Evolutionary conservation across 805 yeast genomes (phyloP), one percentile per base, ranked within the genome.

Genomic region (Metschnikowia rubicola): DNA sequence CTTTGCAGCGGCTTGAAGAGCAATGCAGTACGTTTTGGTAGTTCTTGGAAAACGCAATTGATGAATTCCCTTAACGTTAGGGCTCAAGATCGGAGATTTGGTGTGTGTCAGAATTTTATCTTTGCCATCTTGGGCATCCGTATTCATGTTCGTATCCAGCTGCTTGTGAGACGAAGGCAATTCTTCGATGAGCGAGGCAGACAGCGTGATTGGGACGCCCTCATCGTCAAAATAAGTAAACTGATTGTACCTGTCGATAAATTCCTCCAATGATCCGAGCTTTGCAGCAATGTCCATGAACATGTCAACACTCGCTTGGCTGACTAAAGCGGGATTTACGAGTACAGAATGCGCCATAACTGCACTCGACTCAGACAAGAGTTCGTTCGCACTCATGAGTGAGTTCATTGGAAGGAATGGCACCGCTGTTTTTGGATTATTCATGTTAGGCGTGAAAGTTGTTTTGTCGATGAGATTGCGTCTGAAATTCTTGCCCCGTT

Each of bases 361-460:
- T 0, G 97, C 97, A 49, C 80, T 75, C 0, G 92, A 80, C 64
- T 92, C 98, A 0, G 84, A 82, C 37, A 86, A 45, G 1, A 88
- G 65, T 51, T 81, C 75, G 19, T 55, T 50, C 4, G 70, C 51
- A 3, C 68, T 51, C 1, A 56, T 55, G 8, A 86, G 60, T 8
- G 71, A 70, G 0, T 70, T 55, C 1, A 80, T 59, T 1, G 96
- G 91, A 36, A 92, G 67, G 47, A 92, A 79, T 3, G 97, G 97
- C 2, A 89, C 79, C 11, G 69, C 57, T 29, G 38, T 39, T 8
- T 34, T 35, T 7, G 48, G 48, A 11, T 46, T 43, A 4, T 43
- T 43, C 9, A 38, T 19, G 10, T 39, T 37, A 2, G 54, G 50
- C 3, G 47, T 50, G 45, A 70, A 71, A 47, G 76, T 75, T 10